Evolutionary conservation across 176 grass and related monocot species (phyloP).

Genomic region (Luzula sylvatica): DNA sequence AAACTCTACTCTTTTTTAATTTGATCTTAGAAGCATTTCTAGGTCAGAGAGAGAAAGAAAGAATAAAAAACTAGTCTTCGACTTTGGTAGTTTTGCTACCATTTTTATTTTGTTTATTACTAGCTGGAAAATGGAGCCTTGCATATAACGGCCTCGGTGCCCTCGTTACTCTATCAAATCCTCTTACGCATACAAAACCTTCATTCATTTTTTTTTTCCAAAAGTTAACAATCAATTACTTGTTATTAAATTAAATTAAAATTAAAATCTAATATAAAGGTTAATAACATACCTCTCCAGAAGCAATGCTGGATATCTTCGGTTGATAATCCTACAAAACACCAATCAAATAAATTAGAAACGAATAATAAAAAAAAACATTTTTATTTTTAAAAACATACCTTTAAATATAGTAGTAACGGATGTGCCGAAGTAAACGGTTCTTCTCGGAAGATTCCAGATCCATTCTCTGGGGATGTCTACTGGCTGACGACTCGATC

Average conservation of each 20-base stretch:
- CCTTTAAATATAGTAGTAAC: slow-evolving; percentile 71
- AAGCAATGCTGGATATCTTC: slow-evolving; percentile 46
- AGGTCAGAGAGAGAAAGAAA: slow-evolving; percentile 22
- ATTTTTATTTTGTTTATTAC: slow-evolving; percentile 26
- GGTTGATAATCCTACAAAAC: slow-evolving; percentile 33
- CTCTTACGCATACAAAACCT: slow-evolving; percentile 53
- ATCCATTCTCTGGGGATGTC: slow-evolving; percentile 56
- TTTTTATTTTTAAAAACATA: slow-evolving; percentile 10
- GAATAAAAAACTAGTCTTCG: slow-evolving; percentile 2
- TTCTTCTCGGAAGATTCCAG: slow-evolving; percentile 70
- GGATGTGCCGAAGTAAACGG: slow-evolving; percentile 78
- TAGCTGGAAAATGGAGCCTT: slow-evolving; percentile 37
- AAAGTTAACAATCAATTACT: neutral
- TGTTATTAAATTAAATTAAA: slow-evolving; percentile 1
- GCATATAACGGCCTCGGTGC: slow-evolving; percentile 46
- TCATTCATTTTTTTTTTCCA: slow-evolving; percentile 5
- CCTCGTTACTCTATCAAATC: slow-evolving; percentile 38
- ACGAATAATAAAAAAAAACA: slow-evolving; percentile 8
- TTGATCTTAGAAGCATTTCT: slow-evolving; percentile 12
- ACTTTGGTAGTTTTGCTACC: slow-evolving; percentile 12
- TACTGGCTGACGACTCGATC: slow-evolving; percentile 47
- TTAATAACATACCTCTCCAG: slow-evolving; percentile 32
- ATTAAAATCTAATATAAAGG: neutral
- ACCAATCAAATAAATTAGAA: neutral
- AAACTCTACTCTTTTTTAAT: neutral